These are phyloP conservation scores for Parachlorella kessleri DNA, from an alignment of 139 green algal genomes.

Conservation along the genomic window DNA sequence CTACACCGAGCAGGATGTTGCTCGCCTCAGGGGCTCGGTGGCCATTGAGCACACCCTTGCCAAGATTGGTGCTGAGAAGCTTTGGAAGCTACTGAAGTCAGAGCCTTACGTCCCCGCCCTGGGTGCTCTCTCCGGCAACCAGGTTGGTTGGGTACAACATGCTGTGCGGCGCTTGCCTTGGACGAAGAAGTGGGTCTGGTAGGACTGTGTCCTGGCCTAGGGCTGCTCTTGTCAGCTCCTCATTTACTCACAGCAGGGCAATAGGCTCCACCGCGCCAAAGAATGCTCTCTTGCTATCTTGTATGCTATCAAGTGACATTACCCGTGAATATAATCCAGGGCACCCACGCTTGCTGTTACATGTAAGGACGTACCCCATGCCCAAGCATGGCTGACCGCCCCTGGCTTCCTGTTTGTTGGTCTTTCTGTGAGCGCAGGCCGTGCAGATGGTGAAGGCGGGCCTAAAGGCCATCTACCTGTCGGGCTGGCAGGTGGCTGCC, in stretches of 20 bases:
- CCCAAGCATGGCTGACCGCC: not conserved
- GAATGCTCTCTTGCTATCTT: too few relatives aligned
- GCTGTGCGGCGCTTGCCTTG: too few relatives aligned
- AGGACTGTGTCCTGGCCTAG: too few relatives aligned
- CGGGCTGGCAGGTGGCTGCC: constrained; percentile 87
- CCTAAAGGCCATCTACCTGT: constrained; percentile 92
- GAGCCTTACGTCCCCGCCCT: constrained; percentile 78
- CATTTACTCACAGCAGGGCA: too few relatives aligned
- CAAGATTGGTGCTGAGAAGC: constrained; percentile 62
- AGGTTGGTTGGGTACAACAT: constrained; percentile 46
- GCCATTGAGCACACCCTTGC: constrained; percentile 74
- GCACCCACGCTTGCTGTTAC: too few relatives aligned
- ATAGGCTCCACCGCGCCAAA: too few relatives aligned
- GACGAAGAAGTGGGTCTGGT: too few relatives aligned
- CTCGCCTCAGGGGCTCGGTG: constrained; percentile 69
- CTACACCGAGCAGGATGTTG: constrained; percentile 59
- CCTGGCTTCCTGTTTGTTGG: too few relatives aligned
- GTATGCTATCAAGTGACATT: too few relatives aligned
- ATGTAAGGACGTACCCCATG: too few relatives aligned
- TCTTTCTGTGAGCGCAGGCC: constrained; percentile 19
- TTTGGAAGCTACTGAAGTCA: constrained; percentile 76
- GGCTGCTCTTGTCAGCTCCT: too few relatives aligned
- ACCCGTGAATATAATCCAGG: too few relatives aligned
- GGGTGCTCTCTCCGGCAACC: constrained; percentile 73
- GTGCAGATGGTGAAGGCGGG: constrained; percentile 60